phyloP scores from a whole-genome alignment of 352 stramenopile species.

The Phytophthora uliginosa region DNA sequence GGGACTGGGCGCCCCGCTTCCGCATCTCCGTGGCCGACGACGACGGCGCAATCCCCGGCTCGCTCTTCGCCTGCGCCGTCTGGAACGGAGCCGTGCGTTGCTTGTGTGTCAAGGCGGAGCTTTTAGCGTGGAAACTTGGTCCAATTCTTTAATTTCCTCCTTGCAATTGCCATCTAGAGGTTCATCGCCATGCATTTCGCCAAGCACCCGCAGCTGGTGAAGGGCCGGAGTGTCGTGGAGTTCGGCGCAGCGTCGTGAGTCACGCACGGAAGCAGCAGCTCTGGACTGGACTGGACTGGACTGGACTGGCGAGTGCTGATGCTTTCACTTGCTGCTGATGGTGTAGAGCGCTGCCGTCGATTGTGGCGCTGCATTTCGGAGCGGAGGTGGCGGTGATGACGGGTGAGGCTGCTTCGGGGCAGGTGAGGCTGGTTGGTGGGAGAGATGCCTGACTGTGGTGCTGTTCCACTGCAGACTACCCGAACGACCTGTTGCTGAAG shows the following conservation, averaged over 20 bases:
- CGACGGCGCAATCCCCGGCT: slow-evolving; percentile 57
- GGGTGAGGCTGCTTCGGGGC: slow-evolving; percentile 21
- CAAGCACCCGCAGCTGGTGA: slow-evolving; percentile 39
- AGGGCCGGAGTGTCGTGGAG: slow-evolving; percentile 46
- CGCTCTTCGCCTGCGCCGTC: slow-evolving; percentile 59
- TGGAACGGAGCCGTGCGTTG: slow-evolving; percentile 56
- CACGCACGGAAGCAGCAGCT: too few relatives aligned
- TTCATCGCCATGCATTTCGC: slow-evolving; percentile 61
- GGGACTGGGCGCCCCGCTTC: slow-evolving; percentile 27
- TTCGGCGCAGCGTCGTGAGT: slow-evolving; percentile 66
- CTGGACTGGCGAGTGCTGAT: background rate
- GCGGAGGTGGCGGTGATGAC: slow-evolving; percentile 54
- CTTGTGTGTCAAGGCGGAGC: background rate
- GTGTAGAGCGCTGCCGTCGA: slow-evolving; percentile 52
- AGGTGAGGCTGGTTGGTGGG: background rate
- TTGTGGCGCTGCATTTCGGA: slow-evolving; percentile 55
- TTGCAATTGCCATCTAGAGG: slow-evolving; percentile 29
- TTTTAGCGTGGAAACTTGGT: background rate
- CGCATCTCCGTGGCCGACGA: slow-evolving; percentile 57
- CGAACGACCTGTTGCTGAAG: slow-evolving; percentile 50
- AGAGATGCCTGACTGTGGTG: background rate
- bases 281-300: too few relatives aligned
- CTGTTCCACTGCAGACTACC: slow-evolving; percentile 45
- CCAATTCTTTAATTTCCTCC: slow-evolving; percentile 3
- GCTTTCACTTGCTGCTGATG: background rate